Evolutionary conservation across 768 basidiomycete species (phyloP), one percentile per base, ranked within the genome.

Genomic region (Mrakia hoshinonis): DNA sequence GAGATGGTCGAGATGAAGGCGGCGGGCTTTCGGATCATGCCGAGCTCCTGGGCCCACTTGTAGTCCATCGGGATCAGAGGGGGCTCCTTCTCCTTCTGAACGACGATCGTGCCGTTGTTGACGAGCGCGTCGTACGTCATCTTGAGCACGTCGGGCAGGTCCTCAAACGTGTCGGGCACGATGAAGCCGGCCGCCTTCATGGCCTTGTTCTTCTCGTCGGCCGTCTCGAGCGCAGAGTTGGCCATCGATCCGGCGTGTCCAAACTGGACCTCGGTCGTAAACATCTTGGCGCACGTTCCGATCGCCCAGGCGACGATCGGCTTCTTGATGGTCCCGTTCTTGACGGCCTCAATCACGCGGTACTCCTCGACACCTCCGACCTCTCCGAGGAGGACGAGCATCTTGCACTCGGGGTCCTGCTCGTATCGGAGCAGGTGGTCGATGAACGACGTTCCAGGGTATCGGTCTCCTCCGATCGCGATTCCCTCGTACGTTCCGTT

Each of bases 401-500:
- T 89, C 87, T 97, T 98, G 87, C 94, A 97, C 34, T 90, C 89
- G 22, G 94, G 90, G 79, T 99, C 96, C 72, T 87, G 86, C 82
- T 99, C 94, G 82, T 98, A 99, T 76, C 96, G 91, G 74, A 96
- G 86, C 69, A 98, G 86, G 80, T 98, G 95, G 84, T 98, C 96
- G 81, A 98, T 96, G 85, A 99, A 98, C 62, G 94, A 96, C 49
- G 92, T 89, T 66, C 95, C 94, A 47, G 95, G 96, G 84, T 98
- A 98, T 72, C 96, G 90, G 80, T 99, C 96, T 82, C 96, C 96
- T 79, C 96, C 96, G 76, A 99, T 99, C 80, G 95, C 96, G 79
- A 99, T 94, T 84, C 96, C 96, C 85, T 99, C 96, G 83, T 97
- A 99, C 74, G 93, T 95, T 76, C 96, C 96, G 83, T 99, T 94